Evolutionary conservation across 139 green algal species (phyloP), one percentile per base, ranked within the genome.

Genomic region (Ostreobium quekettii): DNA sequence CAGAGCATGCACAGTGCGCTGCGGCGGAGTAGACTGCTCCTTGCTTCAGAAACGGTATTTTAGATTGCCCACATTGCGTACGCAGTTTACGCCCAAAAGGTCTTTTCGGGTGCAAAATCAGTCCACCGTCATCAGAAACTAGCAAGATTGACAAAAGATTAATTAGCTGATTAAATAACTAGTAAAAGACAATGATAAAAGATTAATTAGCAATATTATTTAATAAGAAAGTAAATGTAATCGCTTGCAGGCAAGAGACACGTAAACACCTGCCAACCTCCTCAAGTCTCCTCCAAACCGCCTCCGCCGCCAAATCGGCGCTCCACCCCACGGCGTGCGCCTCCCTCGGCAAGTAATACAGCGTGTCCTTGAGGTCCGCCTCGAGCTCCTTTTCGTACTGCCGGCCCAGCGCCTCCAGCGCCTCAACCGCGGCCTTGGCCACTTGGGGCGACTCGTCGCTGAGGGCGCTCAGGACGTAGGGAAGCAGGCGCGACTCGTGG

Each of bases 401-500:
- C 36, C 32, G 26, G 1, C 83, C 83, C 32, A 86, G 67, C 24
- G 66, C 38, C 3, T 86, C 72, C 36, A 89, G 67, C 29, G 80
- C 57, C 15, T 15, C 28, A 61, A 83, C 38, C 0, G 78, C 78
- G 8, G 73, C 46, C 71, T 2, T 48, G 57, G 64, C 36, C 1
- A 87, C 74, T 24, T 67, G 53, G 0, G 78, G 74, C 11, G 8
- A 38, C 26, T 80, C 71, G 66, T 91, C 85, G 32, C 71, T 79
- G 2, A 91, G 74, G 0, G 72, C 83, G 29, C 60, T 78, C 11
- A 91, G 67, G 42, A 87, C 37, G 69, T 83, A 91, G 1, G 85
- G 85, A 72, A 91, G 73, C 64, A 91, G 85, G 3, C 85, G 64
- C 4, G 74, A 28, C 72, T 88, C 75, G 66, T 91, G 85, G 74